Conservation (phyloP, 768 basidiomycete species). For the Suillus tomentosus region DNA sequence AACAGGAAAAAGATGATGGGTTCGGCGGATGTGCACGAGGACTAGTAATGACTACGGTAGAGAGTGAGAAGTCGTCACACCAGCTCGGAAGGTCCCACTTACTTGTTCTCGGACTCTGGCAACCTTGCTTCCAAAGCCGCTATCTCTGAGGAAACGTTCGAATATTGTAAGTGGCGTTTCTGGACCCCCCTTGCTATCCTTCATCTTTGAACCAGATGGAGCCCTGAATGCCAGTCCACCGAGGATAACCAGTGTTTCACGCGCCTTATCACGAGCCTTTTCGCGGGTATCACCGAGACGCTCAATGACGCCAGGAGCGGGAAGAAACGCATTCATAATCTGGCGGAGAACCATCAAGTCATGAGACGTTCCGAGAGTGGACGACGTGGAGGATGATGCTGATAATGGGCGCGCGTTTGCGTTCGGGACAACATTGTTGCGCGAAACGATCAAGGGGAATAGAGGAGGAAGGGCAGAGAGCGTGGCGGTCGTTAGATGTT, state of each 20-base stretch:
- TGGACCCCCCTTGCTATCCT: constrained; percentile 58
- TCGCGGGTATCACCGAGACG: constrained; percentile 80
- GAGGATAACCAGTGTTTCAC: constrained; percentile 72
- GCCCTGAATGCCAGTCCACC: constrained; percentile 71
- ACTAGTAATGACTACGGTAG: constrained; percentile 56
- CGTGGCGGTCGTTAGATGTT: constrained; percentile 78
- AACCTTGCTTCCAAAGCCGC: constrained; percentile 76
- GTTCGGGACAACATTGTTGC: constrained; percentile 29
- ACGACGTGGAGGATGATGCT: constrained; percentile 55
- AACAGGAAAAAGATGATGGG: constrained; percentile 75
- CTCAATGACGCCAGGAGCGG: constrained; percentile 78
- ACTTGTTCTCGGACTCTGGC: constrained; percentile 90
- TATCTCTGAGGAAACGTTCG: constrained; percentile 72
- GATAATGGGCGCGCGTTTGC: constrained; percentile 42
- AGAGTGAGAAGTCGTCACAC: constrained; percentile 9
- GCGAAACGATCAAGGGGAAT: constrained; percentile 61
- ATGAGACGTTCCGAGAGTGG: constrained; percentile 42
- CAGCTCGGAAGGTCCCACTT: constrained; percentile 28
- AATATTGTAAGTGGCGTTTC: constrained; percentile 72
- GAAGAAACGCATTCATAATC: constrained; percentile 66
- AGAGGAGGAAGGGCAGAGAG: constrained; percentile 68
- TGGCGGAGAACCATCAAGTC: constrained; percentile 67
- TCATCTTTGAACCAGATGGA: constrained; percentile 47
- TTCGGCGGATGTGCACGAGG: constrained; percentile 72
- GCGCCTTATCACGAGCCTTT: constrained; percentile 69